Percentiles rank a stretch among this genome's conserved stretches.
These are phyloP conservation scores for Zymoseptoria crescenta DNA, from an alignment of 2,329 filamentous ascomycete species.

Conservation along the genomic window DNA sequence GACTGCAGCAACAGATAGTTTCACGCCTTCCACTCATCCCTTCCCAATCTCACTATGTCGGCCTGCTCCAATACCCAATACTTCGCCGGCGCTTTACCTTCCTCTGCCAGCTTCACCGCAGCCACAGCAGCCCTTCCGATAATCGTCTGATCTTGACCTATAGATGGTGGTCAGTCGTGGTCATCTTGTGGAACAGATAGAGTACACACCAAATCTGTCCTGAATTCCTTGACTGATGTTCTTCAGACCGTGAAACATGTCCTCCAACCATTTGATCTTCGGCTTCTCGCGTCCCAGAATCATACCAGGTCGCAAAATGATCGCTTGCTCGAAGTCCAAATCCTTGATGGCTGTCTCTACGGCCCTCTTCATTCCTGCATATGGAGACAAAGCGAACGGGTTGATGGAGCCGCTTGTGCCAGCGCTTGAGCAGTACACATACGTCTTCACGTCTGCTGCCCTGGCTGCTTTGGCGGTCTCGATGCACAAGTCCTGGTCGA, in stretches of 20 bases:
- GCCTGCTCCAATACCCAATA: conserved; percentile 16
- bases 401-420: conserved; percentile 23
- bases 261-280: conserved; percentile 16
- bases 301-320: conserved; percentile 32
- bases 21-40: conserved; percentile 14
- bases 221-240: conserved; percentile 10
- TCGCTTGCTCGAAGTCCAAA: conserved; percentile 30
- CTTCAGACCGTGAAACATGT: conserved; percentile 12
- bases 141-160: conserved; percentile 13
- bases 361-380: conserved; percentile 32
- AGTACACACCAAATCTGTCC: conserved; percentile 11
- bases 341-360: conserved; percentile 32
- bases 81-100: conserved; percentile 13
- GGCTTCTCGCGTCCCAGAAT: conserved; percentile 25
- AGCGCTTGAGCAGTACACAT: conserved; percentile 31
- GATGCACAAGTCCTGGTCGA: conserved; percentile 32
- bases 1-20: not conserved
- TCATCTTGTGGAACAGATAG: not conserved
- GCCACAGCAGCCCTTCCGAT: conserved; percentile 14
- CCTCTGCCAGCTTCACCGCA: conserved; percentile 9
- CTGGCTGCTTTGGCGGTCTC: conserved; percentile 32
- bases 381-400: conserved; percentile 23
- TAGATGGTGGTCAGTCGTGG: not conserved
- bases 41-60: conserved; percentile 11
- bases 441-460: conserved; percentile 30